phyloP scores from a whole-genome alignment of 306 rosid species.

The Quillaja saponaria region DNA sequence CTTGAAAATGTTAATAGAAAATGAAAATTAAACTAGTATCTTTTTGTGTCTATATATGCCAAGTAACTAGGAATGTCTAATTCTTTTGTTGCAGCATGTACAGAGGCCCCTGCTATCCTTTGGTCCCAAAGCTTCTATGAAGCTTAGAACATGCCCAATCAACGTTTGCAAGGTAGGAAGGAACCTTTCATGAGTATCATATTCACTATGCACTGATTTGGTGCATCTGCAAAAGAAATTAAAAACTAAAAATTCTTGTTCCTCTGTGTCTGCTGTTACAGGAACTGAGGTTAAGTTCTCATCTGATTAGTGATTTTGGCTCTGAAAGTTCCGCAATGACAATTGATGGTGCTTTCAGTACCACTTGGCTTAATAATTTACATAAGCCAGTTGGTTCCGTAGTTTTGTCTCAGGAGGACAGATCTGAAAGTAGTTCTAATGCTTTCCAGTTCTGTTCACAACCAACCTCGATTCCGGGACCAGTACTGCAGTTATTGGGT shows the following conservation, averaged over 20 bases:
- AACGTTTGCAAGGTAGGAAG: slow-evolving; percentile 77
- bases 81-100: slow-evolving; percentile 71
- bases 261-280: too few species aligned
- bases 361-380: slow-evolving; percentile 85
- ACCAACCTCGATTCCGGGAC: slow-evolving; percentile 85
- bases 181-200: too few species aligned
- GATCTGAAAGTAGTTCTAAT: slow-evolving; percentile 52
- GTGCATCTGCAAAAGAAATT: slow-evolving; percentile 5
- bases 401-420: slow-evolving; percentile 63
- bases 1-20: too few species aligned
- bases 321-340: slow-evolving; percentile 70
- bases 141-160: slow-evolving; percentile 80
- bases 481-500: slow-evolving; percentile 85
- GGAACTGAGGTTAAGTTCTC: slow-evolving; percentile 90
- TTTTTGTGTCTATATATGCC: too few species aligned
- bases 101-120: slow-evolving; percentile 88
- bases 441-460: slow-evolving; percentile 75
- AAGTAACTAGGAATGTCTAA: slow-evolving; percentile 1
- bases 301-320: slow-evolving; percentile 74
- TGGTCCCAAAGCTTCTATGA: slow-evolving; percentile 89
- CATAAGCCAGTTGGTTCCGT: slow-evolving; percentile 72
- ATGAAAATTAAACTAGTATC: too few species aligned
- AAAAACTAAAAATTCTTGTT: too few species aligned
- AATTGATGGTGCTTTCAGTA: slow-evolving; percentile 81
- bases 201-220: too few species aligned